A percentile compares a stretch with the other conserved stretches of the same genome.
Conservation (phyloP, 2,329 filamentous ascomycete genomes). For the Epicoccum nigrum region DNA sequence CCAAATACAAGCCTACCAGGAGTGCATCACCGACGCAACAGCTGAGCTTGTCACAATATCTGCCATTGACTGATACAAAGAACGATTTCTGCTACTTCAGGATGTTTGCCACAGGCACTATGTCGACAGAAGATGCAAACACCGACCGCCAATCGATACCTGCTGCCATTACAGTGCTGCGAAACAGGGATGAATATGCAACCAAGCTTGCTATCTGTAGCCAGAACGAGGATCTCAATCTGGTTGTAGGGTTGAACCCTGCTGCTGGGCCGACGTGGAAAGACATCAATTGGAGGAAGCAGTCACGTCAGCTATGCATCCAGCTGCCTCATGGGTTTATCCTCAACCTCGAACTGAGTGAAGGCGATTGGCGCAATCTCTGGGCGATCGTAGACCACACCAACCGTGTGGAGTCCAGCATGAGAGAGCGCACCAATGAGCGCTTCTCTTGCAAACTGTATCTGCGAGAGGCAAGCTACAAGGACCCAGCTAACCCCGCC, state of each 20-base stretch:
- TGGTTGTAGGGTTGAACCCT: conserved; percentile 73
- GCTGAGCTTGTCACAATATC: conserved; percentile 65
- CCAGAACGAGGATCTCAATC: conserved; percentile 77
- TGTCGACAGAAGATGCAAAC: conserved; percentile 73
- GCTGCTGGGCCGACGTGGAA: conserved; percentile 77
- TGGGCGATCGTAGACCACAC: conserved; percentile 89
- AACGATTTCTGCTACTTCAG: conserved; percentile 80
- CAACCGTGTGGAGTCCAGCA: conserved; percentile 72
- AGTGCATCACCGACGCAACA: conserved; percentile 50
- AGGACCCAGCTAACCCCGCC: conserved; percentile 72
- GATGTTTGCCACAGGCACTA: conserved; percentile 73
- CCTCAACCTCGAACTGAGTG: conserved; percentile 71
- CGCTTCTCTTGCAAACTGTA: conserved; percentile 70
- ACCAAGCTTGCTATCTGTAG: conserved; percentile 77
- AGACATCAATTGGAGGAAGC: conserved; percentile 78
- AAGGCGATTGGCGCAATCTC: conserved; percentile 77
- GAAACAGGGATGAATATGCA: conserved; percentile 70
- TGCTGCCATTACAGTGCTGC: conserved; percentile 76
- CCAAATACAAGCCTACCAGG: conserved; percentile 20
- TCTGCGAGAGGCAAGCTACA: conserved; percentile 78
- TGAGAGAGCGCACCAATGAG: conserved; percentile 74
- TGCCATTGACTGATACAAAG: conserved; percentile 77
- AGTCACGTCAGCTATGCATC: conserved; percentile 69
- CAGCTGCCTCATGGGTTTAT: conserved; percentile 77
- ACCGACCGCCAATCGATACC: conserved; percentile 72